These are phyloP conservation scores for Lavandula angustifolia DNA, from an alignment of 257 asterid genomes.

Conservation along the genomic window DNA sequence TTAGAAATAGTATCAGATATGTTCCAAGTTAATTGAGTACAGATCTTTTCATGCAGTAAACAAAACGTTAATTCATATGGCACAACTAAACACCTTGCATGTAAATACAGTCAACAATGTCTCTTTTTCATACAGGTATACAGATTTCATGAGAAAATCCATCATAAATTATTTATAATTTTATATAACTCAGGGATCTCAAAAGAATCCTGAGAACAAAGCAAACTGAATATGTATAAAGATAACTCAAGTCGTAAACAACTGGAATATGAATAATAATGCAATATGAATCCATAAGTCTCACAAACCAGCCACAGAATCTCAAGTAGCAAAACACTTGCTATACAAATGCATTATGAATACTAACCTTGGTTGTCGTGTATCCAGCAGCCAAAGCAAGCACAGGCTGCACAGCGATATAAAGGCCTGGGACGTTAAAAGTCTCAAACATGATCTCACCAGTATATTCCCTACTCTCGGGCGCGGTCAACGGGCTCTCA, in stretches of 20 bases:
- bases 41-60: neutral
- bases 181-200: neutral
- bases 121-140: neutral
- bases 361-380: slow-evolving; percentile 85
- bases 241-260: neutral
- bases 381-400: slow-evolving; percentile 99
- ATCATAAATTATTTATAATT: neutral
- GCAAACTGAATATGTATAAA: neutral
- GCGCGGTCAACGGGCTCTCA: slow-evolving; percentile 94
- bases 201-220: neutral
- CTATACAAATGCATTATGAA: neutral
- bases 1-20: neutral
- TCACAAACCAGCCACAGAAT: slow-evolving; percentile 13
- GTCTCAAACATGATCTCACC: slow-evolving; percentile 99
- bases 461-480: slow-evolving; percentile 87
- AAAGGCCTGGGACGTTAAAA: slow-evolving; percentile 87
- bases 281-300: no score
- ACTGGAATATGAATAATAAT: slow-evolving; percentile 22
- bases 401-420: slow-evolving; percentile 95
- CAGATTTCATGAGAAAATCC: neutral
- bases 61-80: neutral
- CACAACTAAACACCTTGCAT: neutral
- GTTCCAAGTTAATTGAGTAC: slow-evolving; percentile 10
- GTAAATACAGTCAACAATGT: neutral
- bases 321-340: slow-evolving; percentile 2